A percentile compares a stretch with the other conserved stretches of the same genome.
phyloP scores from a whole-genome alignment of 1,139 yeast genomes.

The Sugiyamaella neomexicana region DNA sequence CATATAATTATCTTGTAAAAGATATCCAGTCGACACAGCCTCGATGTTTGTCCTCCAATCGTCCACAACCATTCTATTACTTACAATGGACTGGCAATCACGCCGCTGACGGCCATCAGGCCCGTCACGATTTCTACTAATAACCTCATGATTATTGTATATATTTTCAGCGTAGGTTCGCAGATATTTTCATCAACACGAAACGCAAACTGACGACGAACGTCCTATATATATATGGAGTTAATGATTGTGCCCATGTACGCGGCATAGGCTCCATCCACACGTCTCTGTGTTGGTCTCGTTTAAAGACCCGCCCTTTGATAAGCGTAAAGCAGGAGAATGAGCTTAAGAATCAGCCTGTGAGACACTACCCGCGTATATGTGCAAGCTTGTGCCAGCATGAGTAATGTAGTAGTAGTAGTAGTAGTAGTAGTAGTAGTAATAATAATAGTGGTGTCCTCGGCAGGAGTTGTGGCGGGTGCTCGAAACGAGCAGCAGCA shows the following conservation, averaged over 20 bases:
- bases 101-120: slow-evolving; percentile 3
- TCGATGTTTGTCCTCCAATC: not conserved
- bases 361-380: no score
- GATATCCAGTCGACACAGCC: not conserved
- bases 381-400: not conserved
- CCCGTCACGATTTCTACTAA: slow-evolving; percentile 2
- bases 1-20: no score
- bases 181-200: not conserved
- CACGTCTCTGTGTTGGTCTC: not conserved
- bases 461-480: not conserved
- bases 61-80: not conserved
- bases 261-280: not conserved
- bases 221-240: not conserved
- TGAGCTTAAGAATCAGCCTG: not conserved
- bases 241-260: not conserved
- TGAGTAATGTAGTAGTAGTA: no score
- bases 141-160: not conserved
- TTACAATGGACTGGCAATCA: slow-evolving; percentile 14
- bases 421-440: no score
- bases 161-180: no score
- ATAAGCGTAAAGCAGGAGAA: not conserved
- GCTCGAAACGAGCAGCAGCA: not conserved
- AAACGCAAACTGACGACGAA: not conserved
- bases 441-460: not conserved
- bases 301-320: not conserved